These are phyloP conservation scores for Lactifluus echinatus DNA, from an alignment of 768 basidiomycete genomes.

Conservation along the genomic window DNA sequence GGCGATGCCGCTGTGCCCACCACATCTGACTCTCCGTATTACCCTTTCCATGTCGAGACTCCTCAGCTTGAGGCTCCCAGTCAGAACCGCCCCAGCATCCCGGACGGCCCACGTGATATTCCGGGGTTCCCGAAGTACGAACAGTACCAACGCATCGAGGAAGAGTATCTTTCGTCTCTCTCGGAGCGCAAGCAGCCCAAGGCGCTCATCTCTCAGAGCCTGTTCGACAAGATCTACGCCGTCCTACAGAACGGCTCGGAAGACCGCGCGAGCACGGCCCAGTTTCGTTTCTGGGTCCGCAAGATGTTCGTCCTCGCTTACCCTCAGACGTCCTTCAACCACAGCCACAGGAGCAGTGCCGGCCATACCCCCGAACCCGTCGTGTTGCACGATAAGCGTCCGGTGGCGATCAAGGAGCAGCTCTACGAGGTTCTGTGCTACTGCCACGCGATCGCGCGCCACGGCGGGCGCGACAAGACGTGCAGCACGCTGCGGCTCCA, in stretches of 20 bases:
- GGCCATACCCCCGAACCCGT: constrained; percentile 27
- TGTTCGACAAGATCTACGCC: constrained; percentile 16
- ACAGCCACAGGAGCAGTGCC: not conserved
- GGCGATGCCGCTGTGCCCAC: constrained; percentile 6
- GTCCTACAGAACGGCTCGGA: constrained; percentile 17
- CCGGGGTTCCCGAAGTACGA: constrained; percentile 18
- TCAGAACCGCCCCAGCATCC: not conserved
- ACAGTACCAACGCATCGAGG: constrained; percentile 19
- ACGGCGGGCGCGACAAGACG: constrained; percentile 78
- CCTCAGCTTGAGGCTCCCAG: constrained; percentile 13
- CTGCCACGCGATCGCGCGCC: constrained; percentile 54
- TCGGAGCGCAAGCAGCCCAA: constrained; percentile 20
- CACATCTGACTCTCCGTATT: constrained; percentile 11
- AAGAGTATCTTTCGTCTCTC: constrained; percentile 15
- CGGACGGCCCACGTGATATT: constrained; percentile 11
- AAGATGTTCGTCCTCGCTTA: constrained; percentile 20
- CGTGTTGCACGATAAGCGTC: constrained; percentile 60
- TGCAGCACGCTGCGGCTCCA: constrained; percentile 52
- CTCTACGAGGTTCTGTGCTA: constrained; percentile 72
- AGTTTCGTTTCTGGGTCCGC: constrained; percentile 22
- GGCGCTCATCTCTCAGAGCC: constrained; percentile 20
- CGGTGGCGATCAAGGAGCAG: constrained; percentile 71
- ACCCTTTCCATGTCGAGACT: constrained; percentile 12
- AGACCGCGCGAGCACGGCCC: constrained; percentile 16
- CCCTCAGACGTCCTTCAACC: constrained; percentile 16